Percentiles rank a stretch among this genome's conserved stretches.
These are phyloP conservation scores for Calophaca sinica DNA, from an alignment of 306 rosid species.

Conservation along the genomic window DNA sequence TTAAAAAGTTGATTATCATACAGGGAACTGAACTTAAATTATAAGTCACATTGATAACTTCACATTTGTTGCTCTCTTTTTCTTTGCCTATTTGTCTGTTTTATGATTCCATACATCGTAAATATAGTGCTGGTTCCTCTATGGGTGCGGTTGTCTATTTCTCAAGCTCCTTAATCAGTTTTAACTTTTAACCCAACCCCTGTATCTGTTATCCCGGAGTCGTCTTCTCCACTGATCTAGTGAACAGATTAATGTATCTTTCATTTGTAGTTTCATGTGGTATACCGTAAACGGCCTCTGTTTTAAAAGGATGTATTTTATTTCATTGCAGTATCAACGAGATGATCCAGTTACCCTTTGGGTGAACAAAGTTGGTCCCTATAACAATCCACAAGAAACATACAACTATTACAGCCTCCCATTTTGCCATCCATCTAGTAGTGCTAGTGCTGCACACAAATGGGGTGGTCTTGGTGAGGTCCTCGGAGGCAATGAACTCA, in stretches of 20 bases:
- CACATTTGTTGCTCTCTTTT: not conserved
- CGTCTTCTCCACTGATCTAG: not conserved
- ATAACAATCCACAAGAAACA: constrained; percentile 99
- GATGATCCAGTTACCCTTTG: constrained; percentile 82
- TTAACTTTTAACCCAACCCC: constrained; percentile 18
- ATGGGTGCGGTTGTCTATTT: constrained; percentile 9
- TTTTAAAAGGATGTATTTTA: constrained; percentile 32
- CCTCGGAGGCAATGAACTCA: constrained; percentile 97
- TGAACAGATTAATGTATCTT: constrained; percentile 17
- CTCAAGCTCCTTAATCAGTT: constrained; percentile 5
- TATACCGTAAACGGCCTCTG: constrained; percentile 36
- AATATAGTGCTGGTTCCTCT: not conserved
- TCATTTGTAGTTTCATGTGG: constrained; percentile 22
- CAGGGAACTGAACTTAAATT: not conserved
- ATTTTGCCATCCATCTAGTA: constrained; percentile 73
- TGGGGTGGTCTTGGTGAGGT: constrained; percentile 99
- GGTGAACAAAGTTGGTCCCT: constrained; percentile 99
- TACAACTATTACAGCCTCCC: constrained; percentile 98
- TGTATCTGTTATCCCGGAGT: not conserved
- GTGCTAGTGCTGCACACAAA: constrained; percentile 76
- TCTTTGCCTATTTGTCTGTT: not conserved
- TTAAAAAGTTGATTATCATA: not conserved
- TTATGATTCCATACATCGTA: constrained; percentile 10
- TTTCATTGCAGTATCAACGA: constrained; percentile 70
- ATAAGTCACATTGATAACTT: not conserved